A percentile compares a stretch with the other conserved stretches of the same genome.
Evolutionary conservation across 169 alveolate genomes (phyloP).

Genomic region (Cryptosporidium bovis): DNA sequence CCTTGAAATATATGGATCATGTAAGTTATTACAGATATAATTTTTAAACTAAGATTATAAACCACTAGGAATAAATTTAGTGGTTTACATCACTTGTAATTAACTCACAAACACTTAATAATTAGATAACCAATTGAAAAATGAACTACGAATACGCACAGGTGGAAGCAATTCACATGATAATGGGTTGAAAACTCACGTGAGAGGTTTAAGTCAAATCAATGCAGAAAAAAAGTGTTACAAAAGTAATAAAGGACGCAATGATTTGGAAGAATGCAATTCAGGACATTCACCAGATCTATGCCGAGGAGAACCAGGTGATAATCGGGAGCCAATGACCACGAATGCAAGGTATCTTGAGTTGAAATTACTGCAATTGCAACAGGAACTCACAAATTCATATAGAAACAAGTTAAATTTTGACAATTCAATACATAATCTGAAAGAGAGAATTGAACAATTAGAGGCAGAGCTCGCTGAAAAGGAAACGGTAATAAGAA

Average conservation of each 20-base stretch:
- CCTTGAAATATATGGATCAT: constrained; percentile 49
- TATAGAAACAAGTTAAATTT: constrained; percentile 29
- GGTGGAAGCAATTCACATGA: too few relatives aligned
- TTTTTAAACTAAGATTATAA: background rate
- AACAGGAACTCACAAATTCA: constrained; percentile 46
- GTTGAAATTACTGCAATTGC: constrained; percentile 18
- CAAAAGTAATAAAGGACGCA: too few relatives aligned
- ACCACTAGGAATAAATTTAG: too few relatives aligned
- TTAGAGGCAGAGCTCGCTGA: constrained; percentile 12
- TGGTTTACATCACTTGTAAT: too few relatives aligned
- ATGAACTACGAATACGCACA: too few relatives aligned
- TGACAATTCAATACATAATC: constrained; percentile 30
- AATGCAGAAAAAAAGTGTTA: too few relatives aligned
- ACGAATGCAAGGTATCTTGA: background rate
- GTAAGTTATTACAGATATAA: constrained; percentile 16
- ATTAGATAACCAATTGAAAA: too few relatives aligned
- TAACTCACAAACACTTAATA: too few relatives aligned
- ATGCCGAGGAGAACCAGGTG: background rate
- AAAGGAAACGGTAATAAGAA: constrained; percentile 46
- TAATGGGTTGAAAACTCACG: too few relatives aligned
- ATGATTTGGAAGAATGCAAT: too few relatives aligned
- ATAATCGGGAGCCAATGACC: background rate
- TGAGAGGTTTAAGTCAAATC: too few relatives aligned
- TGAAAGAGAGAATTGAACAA: constrained; percentile 11
- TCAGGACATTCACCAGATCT: too few relatives aligned